A percentile compares a stretch with the other conserved stretches of the same genome.
Evolutionary conservation across 805 yeast genomes (phyloP).

Genomic region (Isabelozyma rhagii): DNA sequence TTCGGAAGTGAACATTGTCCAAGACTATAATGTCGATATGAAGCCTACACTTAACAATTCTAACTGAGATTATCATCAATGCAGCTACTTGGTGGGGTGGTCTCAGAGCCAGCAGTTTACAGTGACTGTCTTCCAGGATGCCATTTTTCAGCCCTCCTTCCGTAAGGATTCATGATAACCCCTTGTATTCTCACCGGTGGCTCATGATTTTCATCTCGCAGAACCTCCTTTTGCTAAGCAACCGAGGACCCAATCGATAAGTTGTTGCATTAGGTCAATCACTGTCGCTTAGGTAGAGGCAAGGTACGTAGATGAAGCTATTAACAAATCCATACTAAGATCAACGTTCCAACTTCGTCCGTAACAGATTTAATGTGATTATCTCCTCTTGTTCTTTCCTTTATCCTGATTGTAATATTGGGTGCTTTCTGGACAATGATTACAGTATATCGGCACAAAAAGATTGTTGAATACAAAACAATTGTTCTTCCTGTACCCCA

Average conservation of each 20-base stretch:
- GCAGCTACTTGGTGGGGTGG: constrained; percentile 43
- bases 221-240: constrained; percentile 25
- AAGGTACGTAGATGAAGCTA: constrained; percentile 18
- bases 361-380: background rate
- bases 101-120: constrained; percentile 34
- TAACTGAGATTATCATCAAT: background rate
- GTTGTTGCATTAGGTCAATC: constrained; percentile 12
- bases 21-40: constrained; percentile 5
- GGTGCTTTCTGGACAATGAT: constrained; percentile 34
- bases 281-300: background rate
- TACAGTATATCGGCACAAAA: constrained; percentile 12
- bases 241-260: constrained; percentile 32
- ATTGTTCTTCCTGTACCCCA: constrained; percentile 39
- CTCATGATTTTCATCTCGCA: constrained; percentile 37
- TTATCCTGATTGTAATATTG: constrained; percentile 41
- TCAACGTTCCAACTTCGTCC: constrained; percentile 36
- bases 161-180: constrained; percentile 31
- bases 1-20: background rate
- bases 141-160: constrained; percentile 12
- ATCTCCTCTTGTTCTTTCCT: constrained; percentile 23
- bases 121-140: constrained; percentile 33
- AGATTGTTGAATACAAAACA: constrained; percentile 22
- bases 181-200: constrained; percentile 37
- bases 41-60: too few relatives aligned
- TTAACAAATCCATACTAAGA: constrained; percentile 24